These are phyloP conservation scores for Pseudotsuga menziesii DNA, from an alignment of 75 land plant species.

Conservation along the genomic window DNA sequence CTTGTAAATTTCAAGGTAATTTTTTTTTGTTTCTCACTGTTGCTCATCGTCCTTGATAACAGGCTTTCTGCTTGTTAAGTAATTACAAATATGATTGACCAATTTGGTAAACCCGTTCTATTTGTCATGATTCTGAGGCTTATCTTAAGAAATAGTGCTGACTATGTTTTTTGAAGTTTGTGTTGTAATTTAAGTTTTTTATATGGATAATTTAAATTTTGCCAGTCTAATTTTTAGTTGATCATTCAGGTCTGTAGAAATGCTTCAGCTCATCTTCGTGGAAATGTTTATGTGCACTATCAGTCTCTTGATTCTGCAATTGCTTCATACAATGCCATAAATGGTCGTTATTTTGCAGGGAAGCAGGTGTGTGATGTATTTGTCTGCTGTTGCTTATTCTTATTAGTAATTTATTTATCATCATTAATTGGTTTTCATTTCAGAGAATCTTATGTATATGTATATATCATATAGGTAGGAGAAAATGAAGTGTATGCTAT, in stretches of 20 bases:
- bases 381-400: background rate
- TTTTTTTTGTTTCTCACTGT: background rate
- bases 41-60: background rate
- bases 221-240: background rate
- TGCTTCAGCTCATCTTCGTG: slow-evolving; percentile 88
- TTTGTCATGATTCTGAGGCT: background rate
- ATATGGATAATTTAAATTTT: background rate
- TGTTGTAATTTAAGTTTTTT: background rate
- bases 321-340: slow-evolving; percentile 70
- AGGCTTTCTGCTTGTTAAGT: background rate
- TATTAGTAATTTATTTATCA: background rate
- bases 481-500: too few relatives aligned
- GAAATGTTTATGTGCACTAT: slow-evolving; percentile 96
- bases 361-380: slow-evolving; percentile 62
- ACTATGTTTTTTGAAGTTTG: background rate
- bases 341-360: slow-evolving; percentile 93
- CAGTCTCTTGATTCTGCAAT: slow-evolving; percentile 73
- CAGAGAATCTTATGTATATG: too few relatives aligned
- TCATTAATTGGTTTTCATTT: too few relatives aligned
- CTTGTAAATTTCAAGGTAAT: slow-evolving; percentile 94
- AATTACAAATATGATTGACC: background rate
- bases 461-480: too few relatives aligned
- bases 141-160: background rate
- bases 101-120: background rate
- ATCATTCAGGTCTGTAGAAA: slow-evolving; percentile 79